Percentiles rank a stretch among this genome's conserved stretches.
Evolutionary conservation across 257 asterid genomes (phyloP).

Genomic region (Buddleja alternifolia): DNA sequence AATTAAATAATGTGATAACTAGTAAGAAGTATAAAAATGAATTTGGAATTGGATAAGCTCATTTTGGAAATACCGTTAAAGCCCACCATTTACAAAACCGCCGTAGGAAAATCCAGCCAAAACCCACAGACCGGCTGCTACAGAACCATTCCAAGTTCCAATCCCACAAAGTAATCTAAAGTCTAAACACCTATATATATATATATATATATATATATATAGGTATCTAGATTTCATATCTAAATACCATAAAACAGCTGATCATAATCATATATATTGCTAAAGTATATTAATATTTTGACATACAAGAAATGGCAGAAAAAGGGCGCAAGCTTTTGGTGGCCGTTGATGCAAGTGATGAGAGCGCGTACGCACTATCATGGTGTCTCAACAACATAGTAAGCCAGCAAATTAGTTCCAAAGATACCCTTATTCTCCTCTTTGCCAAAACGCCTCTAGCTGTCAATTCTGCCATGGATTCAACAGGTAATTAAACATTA

Average conservation of each 20-base stretch:
- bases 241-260: too few species aligned
- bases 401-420: conserved; percentile 23
- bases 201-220: background rate
- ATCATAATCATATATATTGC: too few species aligned
- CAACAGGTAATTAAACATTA: conserved; percentile 53
- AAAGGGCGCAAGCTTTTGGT: conserved; percentile 56
- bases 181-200: conserved; percentile 19
- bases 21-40: too few species aligned
- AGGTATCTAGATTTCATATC: background rate
- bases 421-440: conserved; percentile 60
- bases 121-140: conserved; percentile 45
- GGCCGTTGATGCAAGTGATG: conserved; percentile 77
- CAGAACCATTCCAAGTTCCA: conserved; percentile 8
- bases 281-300: too few species aligned
- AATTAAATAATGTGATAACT: too few species aligned
- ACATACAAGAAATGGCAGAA: conserved; percentile 29
- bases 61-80: background rate
- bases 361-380: conserved; percentile 65
- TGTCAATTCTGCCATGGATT: conserved; percentile 52
- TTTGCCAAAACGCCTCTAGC: conserved; percentile 49
- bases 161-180: background rate
- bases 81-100: conserved; percentile 40
- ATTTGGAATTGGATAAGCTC: background rate
- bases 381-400: conserved; percentile 67
- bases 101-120: background rate